Base-by-base conservation (phyloP, 1,139 yeast species). In the Hyphopichia fennica region DNA sequence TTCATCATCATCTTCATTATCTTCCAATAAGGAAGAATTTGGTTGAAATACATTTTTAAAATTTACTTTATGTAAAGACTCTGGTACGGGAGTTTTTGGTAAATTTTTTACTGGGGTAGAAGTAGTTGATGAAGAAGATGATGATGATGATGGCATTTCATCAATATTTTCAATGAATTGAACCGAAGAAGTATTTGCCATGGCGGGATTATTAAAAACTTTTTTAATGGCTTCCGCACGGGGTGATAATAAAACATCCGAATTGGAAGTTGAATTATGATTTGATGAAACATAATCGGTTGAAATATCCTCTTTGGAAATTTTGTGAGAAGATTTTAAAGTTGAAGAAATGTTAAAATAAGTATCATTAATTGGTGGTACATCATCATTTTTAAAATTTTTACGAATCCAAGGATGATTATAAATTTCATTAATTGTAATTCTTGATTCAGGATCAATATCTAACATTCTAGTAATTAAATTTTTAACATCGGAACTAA, bases 401-500 rank as follows among this genome's bases (percentile, higher is more conserved):
- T 33, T 18, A 2, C 19, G 36, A 3, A 65, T 53, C 79, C 79
- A 73, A 9, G 77, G 72, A 50, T 73, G 78, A 11, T 66, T 60
- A 71, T 88, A 84, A 38, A 93, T 81, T 47, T 81, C 82, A 4
- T 66, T 66, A 22, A 90, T 68, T 0, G 84, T 72, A 23, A 85
- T 75, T 53, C 99, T 72, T 35, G 79, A 74, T 22, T 72, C 70
- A 0, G 96, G 95, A 50, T 88, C 75, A 3, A 78, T 58, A 6
- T 72, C 72, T 51, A 86, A 65, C 65, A 86, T 72, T 35, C 68
- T 71, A 3, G 73, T 58, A 10, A 85, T 79, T 42, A 86, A 62
- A 50, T 78, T 76, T 61, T 89, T 89, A 7, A 96, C 98, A 17
- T 85, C 88, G 33, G 56, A 60, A 45, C 88, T 79, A 34, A 91